These are phyloP conservation scores for Fusarium chuoi DNA, from an alignment of 2,329 filamentous ascomycete species.

Conservation along the genomic window DNA sequence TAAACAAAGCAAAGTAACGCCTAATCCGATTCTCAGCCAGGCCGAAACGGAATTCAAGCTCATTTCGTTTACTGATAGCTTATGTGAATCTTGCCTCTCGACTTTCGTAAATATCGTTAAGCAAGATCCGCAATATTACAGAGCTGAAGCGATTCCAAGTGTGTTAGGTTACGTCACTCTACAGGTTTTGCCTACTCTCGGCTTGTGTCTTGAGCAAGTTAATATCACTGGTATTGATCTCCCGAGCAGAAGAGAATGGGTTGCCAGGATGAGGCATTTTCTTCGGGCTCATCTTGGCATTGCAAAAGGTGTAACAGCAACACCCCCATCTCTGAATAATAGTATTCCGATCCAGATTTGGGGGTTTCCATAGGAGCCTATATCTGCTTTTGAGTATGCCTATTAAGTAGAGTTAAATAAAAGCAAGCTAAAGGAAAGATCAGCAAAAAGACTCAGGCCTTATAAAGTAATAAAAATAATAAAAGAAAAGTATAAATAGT, in stretches of 20 bases:
- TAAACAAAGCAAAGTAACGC: background rate
- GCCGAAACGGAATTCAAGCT: background rate
- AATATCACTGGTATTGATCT: background rate
- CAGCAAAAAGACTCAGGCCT: background rate
- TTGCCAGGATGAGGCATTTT: background rate
- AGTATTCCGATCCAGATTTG: background rate
- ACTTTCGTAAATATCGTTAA: background rate
- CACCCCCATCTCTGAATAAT: background rate
- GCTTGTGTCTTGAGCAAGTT: background rate
- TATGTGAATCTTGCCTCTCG: background rate
- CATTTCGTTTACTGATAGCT: background rate
- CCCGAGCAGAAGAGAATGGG: background rate
- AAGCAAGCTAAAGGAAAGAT: background rate
- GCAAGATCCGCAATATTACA: background rate
- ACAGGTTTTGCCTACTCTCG: background rate
- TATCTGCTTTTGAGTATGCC: background rate
- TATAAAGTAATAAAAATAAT: rapidly evolving
- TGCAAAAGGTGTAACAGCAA: background rate
- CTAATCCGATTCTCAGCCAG: rapidly evolving
- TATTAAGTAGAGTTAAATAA: background rate
- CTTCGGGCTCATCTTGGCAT: background rate
- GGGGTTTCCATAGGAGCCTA: background rate
- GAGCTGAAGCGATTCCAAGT: background rate
- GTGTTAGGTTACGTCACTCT: background rate
- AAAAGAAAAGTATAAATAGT: too few relatives aligned